These are phyloP conservation scores for Colletotrichum sidae DNA, from an alignment of 2,329 filamentous ascomycete species.

Conservation along the genomic window DNA sequence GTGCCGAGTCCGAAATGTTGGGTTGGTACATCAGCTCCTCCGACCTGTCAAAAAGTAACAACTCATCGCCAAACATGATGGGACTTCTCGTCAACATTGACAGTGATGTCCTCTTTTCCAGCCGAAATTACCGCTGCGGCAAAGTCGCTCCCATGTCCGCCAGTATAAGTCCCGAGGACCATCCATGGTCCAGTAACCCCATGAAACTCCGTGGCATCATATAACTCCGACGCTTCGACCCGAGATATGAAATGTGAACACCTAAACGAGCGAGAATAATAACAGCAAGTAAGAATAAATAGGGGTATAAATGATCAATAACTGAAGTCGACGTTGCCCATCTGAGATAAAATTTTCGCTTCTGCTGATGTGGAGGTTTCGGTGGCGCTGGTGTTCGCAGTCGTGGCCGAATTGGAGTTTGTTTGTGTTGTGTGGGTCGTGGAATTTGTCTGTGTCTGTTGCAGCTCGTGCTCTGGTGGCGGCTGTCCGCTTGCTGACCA, in stretches of 20 bases:
- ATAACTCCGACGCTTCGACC: slow-evolving; percentile 49
- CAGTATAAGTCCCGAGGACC: slow-evolving; percentile 29
- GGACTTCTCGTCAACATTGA: slow-evolving; percentile 33
- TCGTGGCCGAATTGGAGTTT: slow-evolving; percentile 46
- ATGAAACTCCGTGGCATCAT: slow-evolving; percentile 45
- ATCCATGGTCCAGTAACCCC: slow-evolving; percentile 28
- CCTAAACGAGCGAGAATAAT: slow-evolving; percentile 34
- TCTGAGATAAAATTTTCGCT: slow-evolving; percentile 60
- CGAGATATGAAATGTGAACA: slow-evolving; percentile 39
- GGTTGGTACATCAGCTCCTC: slow-evolving; percentile 18
- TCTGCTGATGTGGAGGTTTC: slow-evolving; percentile 57
- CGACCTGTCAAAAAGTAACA: slow-evolving; percentile 16
- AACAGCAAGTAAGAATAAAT: slow-evolving; percentile 36
- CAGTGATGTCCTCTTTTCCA: slow-evolving; percentile 24
- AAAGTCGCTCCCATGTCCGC: slow-evolving; percentile 23
- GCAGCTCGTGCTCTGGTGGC: slow-evolving; percentile 61
- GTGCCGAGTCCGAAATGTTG: slow-evolving; percentile 17
- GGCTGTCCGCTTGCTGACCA: slow-evolving; percentile 68
- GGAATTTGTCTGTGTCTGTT: slow-evolving; percentile 55
- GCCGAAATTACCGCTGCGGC: slow-evolving; percentile 30
- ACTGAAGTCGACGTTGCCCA: slow-evolving; percentile 72
- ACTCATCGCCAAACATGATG: slow-evolving; percentile 22
- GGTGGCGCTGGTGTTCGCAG: slow-evolving; percentile 44
- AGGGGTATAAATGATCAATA: slow-evolving; percentile 57
- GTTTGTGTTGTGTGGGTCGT: slow-evolving; percentile 47